Evolutionary conservation across 768 basidiomycete genomes (phyloP).

Genomic region (Lepiota brunneoincarnata): DNA sequence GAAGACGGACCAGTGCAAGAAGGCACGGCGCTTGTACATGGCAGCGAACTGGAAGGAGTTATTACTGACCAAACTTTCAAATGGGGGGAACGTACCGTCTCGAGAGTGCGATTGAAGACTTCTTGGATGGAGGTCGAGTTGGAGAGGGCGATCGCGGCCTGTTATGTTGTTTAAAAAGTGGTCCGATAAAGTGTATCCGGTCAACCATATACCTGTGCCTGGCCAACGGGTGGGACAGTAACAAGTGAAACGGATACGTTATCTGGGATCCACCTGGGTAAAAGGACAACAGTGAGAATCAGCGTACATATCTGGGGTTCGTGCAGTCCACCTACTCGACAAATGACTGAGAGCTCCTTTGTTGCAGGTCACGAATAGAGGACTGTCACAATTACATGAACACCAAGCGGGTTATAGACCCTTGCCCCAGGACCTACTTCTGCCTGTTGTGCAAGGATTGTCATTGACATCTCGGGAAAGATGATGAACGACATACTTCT

Average conservation of each 20-base stretch:
- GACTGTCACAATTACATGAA: constrained; percentile 37
- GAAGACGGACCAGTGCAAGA: constrained; percentile 70
- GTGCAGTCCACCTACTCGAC: constrained; percentile 59
- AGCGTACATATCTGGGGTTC: background rate
- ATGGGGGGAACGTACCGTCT: constrained; percentile 40
- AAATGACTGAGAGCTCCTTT: constrained; percentile 69
- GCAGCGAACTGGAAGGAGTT: constrained; percentile 51
- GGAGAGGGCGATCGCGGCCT: constrained; percentile 69
- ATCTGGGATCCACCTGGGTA: constrained; percentile 80
- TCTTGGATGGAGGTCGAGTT: constrained; percentile 88
- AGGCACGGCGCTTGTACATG: constrained; percentile 86
- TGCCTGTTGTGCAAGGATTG: constrained; percentile 39
- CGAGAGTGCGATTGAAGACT: constrained; percentile 71
- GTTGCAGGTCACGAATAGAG: constrained; percentile 71
- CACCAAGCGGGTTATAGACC: constrained; percentile 24
- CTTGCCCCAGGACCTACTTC: constrained; percentile 40
- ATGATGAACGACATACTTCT: constrained; percentile 54
- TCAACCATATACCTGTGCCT: constrained; percentile 50
- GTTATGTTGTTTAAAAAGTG: constrained; percentile 9
- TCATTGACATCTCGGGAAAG: constrained; percentile 26
- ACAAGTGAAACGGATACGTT: constrained; percentile 85
- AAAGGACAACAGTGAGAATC: background rate
- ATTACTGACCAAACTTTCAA: constrained; percentile 1
- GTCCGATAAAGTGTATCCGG: background rate
- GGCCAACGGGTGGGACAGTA: constrained; percentile 80